Base-by-base conservation (phyloP, 2,329 filamentous ascomycete species). In the Scedosporium apiospermum region DNA sequence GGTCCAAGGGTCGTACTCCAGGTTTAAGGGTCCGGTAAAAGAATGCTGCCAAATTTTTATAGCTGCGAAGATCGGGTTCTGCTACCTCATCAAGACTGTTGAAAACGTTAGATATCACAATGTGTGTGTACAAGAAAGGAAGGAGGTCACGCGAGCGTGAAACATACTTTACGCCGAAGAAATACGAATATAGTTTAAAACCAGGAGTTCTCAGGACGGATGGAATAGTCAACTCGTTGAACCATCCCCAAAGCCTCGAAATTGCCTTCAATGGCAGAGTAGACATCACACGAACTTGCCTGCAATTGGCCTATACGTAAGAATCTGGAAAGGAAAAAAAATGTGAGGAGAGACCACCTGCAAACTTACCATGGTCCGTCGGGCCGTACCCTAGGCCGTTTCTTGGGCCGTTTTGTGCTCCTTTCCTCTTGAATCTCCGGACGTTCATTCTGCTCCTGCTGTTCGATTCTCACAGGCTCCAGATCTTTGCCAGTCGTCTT, bases 11-110 rank as follows among this genome's bases (percentile, higher is more conserved):
- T 27, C 95, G 88, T 12, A 83, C 86, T 41, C 93, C 93, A 5
- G 93, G 91, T 74, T 97, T 98, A 64, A 99, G 81, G 1, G 88
- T 91, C 65, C 95, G 91, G 75, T 98, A 99, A 80, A 99, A 99
- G 81, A 99, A 99, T 64, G 93, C 86, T 5, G 93, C 91, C 49
- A 99, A 85, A 72, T 99, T 99, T 21, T 92, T 90, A 73, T 95
- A 99, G 58, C 84, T 84, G 72, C 90, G 92, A 21, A 99, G 85
- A 69, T 99, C 95, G 18, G 88, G 85, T 72, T 99, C 93, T 38
- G 87, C 85, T 18, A 97, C 87, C 77, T 99, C 95, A 64, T 88
- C 84, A 63, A 99, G 83, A 73, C 88, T 89, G 70, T 16, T n/a
- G 12, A 5, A 46, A 16, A 7, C n/a, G 65, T 75, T 62, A 73